phyloP scores from a whole-genome alignment of 768 basidiomycete species.

The Mycena kentingensis region DNA sequence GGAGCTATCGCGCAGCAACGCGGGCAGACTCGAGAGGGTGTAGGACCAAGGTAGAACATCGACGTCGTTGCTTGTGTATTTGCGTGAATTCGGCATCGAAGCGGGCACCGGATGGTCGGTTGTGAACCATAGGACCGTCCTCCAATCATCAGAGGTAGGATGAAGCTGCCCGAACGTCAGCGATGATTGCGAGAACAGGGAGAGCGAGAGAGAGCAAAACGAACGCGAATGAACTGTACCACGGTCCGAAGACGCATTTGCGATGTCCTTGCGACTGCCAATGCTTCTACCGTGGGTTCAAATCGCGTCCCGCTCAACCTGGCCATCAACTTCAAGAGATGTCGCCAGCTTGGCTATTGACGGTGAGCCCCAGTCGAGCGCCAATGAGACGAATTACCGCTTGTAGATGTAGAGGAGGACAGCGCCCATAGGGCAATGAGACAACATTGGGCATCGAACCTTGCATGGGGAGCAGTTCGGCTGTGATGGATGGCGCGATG shows the following conservation, averaged over 20 bases:
- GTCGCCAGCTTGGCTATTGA: conserved; percentile 74
- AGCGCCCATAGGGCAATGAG: conserved; percentile 69
- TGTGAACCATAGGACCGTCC: conserved; percentile 75
- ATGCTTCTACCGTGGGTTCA: conserved; percentile 69
- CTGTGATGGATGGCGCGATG: conserved; percentile 54
- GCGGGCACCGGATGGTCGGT: conserved; percentile 67
- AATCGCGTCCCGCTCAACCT: conserved; percentile 68
- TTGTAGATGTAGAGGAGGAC: conserved; percentile 69
- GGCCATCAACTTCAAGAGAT: conserved; percentile 74
- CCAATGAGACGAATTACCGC: conserved; percentile 73
- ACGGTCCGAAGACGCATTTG: conserved; percentile 70
- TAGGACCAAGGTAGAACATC: conserved; percentile 75
- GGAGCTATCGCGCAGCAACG: conserved; percentile 62
- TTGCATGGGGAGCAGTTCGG: conserved; percentile 47
- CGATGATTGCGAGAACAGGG: neutral
- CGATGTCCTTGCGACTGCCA: conserved; percentile 53
- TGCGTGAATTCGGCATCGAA: conserved; percentile 43
- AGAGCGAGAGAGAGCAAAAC: conserved; percentile 23
- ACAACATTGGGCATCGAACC: conserved; percentile 70
- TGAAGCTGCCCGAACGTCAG: conserved; percentile 48
- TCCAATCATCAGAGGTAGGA: conserved; percentile 62
- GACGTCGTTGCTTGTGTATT: conserved; percentile 60
- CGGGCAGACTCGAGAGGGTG: conserved; percentile 56
- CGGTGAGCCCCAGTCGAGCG: conserved; percentile 69
- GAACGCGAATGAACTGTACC: conserved; percentile 77